phyloP scores from a whole-genome alignment of 2,329 filamentous ascomycete genomes.

The Colletotrichum neosansevieriae region DNA sequence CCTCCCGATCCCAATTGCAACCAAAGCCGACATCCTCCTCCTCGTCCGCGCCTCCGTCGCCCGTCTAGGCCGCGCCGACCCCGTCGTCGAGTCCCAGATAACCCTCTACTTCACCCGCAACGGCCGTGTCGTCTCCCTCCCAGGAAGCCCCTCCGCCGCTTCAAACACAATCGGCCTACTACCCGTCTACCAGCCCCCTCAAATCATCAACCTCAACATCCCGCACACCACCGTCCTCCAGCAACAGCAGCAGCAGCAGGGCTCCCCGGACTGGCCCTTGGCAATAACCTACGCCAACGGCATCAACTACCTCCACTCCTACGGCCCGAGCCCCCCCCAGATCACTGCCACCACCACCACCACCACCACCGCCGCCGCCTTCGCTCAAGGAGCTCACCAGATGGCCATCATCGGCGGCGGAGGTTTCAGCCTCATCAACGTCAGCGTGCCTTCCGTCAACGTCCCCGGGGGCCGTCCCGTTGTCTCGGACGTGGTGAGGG shows the following conservation, averaged over 20 bases:
- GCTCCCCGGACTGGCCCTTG: not conserved
- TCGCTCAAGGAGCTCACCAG: no score
- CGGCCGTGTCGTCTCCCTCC: conserved; percentile 23
- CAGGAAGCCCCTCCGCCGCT: not conserved
- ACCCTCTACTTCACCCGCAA: conserved; percentile 32
- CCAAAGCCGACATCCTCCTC: conserved; percentile 22
- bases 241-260: not conserved
- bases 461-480: not conserved
- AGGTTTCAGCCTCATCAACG: not conserved
- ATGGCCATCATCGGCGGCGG: not conserved
- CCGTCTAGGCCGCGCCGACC: conserved; percentile 28
- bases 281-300: conserved; percentile 26
- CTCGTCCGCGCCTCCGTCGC: conserved; percentile 14
- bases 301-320: conserved; percentile 27
- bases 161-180: not conserved
- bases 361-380: not conserved
- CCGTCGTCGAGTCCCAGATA: conserved; percentile 27
- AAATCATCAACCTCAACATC: conserved; percentile 3
- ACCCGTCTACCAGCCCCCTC: conserved; percentile 7
- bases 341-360: not conserved
- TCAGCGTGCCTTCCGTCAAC: not conserved
- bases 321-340: conserved; percentile 9
- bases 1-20: not conserved
- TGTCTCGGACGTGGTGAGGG: conserved; percentile 24
- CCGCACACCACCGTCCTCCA: not conserved